Conservation (phyloP, 768 basidiomycete genomes). For the Artomyces pyxidatus region DNA sequence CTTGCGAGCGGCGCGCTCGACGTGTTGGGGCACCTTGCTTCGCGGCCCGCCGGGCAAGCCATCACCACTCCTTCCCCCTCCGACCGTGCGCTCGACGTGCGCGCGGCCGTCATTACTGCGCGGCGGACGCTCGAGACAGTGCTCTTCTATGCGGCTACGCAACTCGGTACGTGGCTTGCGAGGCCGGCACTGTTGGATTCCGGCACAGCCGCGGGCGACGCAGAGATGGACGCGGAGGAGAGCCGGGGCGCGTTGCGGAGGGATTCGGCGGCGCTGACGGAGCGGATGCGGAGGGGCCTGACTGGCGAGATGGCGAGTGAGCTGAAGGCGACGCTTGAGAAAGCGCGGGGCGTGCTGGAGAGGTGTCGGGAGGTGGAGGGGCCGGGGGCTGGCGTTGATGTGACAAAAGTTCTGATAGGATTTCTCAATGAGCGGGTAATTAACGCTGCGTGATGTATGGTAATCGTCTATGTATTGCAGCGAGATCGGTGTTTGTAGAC, state of each 20-base stretch:
- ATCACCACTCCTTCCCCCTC: constrained; percentile 30
- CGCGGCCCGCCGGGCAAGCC: constrained; percentile 50
- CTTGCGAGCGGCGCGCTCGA: constrained; percentile 73
- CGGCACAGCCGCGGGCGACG: constrained; percentile 21
- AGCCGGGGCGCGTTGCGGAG: constrained; percentile 33
- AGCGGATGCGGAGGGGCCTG: constrained; percentile 65
- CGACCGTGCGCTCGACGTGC: constrained; percentile 42
- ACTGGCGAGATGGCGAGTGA: constrained; percentile 75
- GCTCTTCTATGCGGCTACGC: constrained; percentile 64
- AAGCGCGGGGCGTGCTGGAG: constrained; percentile 53
- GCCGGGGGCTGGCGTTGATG: constrained; percentile 37
- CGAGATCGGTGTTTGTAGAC: no score
- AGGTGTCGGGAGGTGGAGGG: constrained; percentile 47
- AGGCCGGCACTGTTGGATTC: constrained; percentile 47
- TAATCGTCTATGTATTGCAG: no score
- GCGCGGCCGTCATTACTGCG: constrained; percentile 46
- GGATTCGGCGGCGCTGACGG: constrained; percentile 44
- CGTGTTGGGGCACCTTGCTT: constrained; percentile 57
- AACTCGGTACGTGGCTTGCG: constrained; percentile 71
- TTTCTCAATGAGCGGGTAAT: constrained; percentile 61
- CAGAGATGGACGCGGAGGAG: constrained; percentile 35
- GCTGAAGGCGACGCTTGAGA: constrained; percentile 55
- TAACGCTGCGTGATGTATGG: neutral
- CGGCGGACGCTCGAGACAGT: constrained; percentile 61
- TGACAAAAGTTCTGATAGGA: constrained; percentile 50